Evolutionary conservation across 108 stramenopile genomes (phyloP).

Genomic region (Fistulifera pelliculosa): DNA sequence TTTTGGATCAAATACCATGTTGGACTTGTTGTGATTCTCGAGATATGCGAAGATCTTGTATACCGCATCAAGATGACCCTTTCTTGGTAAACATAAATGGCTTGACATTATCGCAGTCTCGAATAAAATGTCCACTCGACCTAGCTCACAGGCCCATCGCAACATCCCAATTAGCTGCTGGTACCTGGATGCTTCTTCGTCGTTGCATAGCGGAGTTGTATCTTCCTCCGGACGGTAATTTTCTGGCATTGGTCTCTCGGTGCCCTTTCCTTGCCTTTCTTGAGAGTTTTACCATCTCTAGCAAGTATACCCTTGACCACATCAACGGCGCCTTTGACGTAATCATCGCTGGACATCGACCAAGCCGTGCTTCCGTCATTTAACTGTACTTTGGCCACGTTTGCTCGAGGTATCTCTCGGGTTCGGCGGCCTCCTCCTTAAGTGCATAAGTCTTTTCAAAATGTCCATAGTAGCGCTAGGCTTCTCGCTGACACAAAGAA

Average conservation of each 20-base stretch:
- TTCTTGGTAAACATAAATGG: slow-evolving; percentile 33
- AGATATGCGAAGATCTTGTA: slow-evolving; percentile 34
- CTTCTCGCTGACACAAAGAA: slow-evolving; percentile 13
- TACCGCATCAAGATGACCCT: slow-evolving; percentile 34
- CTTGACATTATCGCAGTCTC: slow-evolving; percentile 39
- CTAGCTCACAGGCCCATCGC: slow-evolving; percentile 32
- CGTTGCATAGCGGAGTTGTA: not conserved
- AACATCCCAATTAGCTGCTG: slow-evolving; percentile 3
- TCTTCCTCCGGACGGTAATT: not conserved
- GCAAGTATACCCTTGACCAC: slow-evolving; percentile 15
- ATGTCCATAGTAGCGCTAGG: not conserved
- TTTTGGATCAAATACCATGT: slow-evolving; percentile 20
- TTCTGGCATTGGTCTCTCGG: not conserved
- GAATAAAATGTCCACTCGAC: slow-evolving; percentile 23
- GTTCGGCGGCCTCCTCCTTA: slow-evolving; percentile 14
- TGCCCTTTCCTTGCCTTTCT: not conserved
- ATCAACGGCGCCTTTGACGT: slow-evolving; percentile 15
- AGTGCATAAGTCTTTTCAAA: slow-evolving; percentile 7
- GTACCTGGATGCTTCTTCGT: not conserved
- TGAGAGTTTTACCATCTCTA: not conserved
- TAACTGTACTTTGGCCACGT: not conserved
- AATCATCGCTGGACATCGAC: slow-evolving; percentile 13
- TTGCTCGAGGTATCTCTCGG: slow-evolving; percentile 19
- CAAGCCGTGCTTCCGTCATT: slow-evolving; percentile 1
- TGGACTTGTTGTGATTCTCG: slow-evolving; percentile 6